Conservation (phyloP, 2,329 filamentous ascomycete species). For the Aureobasidium musti region DNA sequence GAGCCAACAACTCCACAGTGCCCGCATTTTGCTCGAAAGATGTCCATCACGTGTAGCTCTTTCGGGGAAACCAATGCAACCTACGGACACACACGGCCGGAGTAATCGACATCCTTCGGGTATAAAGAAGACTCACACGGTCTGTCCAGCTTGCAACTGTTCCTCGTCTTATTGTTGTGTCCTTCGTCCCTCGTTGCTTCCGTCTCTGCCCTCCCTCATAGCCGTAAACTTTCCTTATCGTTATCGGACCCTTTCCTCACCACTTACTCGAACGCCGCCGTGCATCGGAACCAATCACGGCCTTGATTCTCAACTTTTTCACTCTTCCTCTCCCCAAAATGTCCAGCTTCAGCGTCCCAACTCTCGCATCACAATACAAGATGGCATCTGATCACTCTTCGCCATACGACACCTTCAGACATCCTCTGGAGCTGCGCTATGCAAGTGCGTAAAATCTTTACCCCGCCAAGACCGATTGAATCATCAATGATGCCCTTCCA, state of each 20-base stretch:
- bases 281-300: slow-evolving; percentile 18
- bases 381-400: slow-evolving; percentile 29
- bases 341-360: slow-evolving; percentile 30
- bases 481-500: slow-evolving; percentile 1
- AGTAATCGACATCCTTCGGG: not conserved
- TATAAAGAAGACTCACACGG: slow-evolving; percentile 20
- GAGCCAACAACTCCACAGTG: slow-evolving; percentile 20
- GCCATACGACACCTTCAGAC: slow-evolving; percentile 33
- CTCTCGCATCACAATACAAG: slow-evolving; percentile 30
- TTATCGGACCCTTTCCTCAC: slow-evolving; percentile 24
- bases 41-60: slow-evolving; percentile 17
- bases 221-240: slow-evolving; percentile 21
- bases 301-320: slow-evolving; percentile 8
- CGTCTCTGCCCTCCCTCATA: not conserved
- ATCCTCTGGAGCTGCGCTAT: slow-evolving; percentile 34
- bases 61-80: slow-evolving; percentile 14
- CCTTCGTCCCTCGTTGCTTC: slow-evolving; percentile 4
- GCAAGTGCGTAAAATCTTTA: slow-evolving; percentile 31
- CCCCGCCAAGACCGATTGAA: slow-evolving; percentile 24
- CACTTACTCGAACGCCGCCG: slow-evolving; percentile 16
- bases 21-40: slow-evolving; percentile 5
- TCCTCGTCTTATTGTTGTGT: slow-evolving; percentile 5
- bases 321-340: slow-evolving; percentile 23
- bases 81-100: slow-evolving; percentile 13
- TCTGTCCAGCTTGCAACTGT: slow-evolving; percentile 15